phyloP scores from a whole-genome alignment of 257 asterid genomes.

The Nicotiana tabacum region DNA sequence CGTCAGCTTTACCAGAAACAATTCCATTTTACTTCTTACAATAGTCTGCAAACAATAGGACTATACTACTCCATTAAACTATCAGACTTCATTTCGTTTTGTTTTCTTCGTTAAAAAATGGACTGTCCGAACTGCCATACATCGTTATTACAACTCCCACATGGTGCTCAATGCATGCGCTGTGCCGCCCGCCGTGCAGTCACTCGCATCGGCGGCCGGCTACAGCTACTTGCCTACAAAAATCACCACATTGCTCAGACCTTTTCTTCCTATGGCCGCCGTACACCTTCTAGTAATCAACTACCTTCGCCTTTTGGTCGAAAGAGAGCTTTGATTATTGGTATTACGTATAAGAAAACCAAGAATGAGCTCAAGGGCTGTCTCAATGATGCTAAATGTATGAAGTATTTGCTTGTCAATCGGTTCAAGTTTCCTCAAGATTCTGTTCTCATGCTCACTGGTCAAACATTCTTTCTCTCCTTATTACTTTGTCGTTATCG shows the following conservation, averaged over 20 bases:
- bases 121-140: constrained; percentile 77
- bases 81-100: neutral
- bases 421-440: constrained; percentile 68
- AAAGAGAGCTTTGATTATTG: constrained; percentile 78
- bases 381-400: constrained; percentile 82
- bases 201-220: constrained; percentile 32
- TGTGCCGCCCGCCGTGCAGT: constrained; percentile 71
- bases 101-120: constrained; percentile 19
- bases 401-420: constrained; percentile 59
- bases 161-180: constrained; percentile 66
- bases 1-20: neutral
- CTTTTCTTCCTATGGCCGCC: constrained; percentile 21
- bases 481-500: too few species aligned
- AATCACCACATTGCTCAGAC: constrained; percentile 10
- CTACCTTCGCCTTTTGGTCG: constrained; percentile 35
- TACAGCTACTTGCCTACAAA: neutral
- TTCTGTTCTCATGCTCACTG: constrained; percentile 83
- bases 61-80: neutral
- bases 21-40: neutral
- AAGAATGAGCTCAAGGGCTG: constrained; percentile 74
- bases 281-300: constrained; percentile 20
- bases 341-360: constrained; percentile 58
- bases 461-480: constrained; percentile 25
- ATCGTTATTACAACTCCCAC: constrained; percentile 71
- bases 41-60: neutral